A percentile compares a stretch with the other conserved stretches of the same genome.
phyloP scores from a whole-genome alignment of 1,284 basidiomycete genomes.

The Pisolithus thermaeus region DNA sequence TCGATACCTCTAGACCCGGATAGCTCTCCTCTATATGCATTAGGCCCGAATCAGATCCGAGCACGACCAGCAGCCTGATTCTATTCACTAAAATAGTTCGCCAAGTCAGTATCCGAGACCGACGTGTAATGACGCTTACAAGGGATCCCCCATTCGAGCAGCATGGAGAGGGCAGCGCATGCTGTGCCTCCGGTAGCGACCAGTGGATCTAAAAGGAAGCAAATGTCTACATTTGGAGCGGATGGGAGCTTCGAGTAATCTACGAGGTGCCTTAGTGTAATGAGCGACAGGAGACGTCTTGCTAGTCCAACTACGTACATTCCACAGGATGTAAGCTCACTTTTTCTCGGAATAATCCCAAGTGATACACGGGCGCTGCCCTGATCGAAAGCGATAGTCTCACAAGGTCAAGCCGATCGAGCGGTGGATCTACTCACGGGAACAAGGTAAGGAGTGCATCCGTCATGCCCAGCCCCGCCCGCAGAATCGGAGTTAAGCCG shows the following conservation, averaged over 20 bases:
- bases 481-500: constrained; percentile 85
- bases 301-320: constrained; percentile 44
- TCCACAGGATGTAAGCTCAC: constrained; percentile 89
- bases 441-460: constrained; percentile 80
- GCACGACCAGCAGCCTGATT: constrained; percentile 81
- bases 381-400: constrained; percentile 29
- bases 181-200: constrained; percentile 96
- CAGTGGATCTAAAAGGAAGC: constrained; percentile 85
- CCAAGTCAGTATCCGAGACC: neutral
- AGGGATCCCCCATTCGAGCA: constrained; percentile 81
- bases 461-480: constrained; percentile 93
- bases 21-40: constrained; percentile 58
- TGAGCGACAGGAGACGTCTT: neutral
- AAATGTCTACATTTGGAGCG: constrained; percentile 70
- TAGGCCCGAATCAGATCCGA: constrained; percentile 77
- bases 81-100: constrained; percentile 43
- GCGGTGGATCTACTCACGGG: constrained; percentile 47
- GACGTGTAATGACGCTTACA: constrained; percentile 34
- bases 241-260: constrained; percentile 92
- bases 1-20: constrained; percentile 74
- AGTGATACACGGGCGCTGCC: constrained; percentile 80
- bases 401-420: constrained; percentile 1
- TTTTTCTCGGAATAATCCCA: constrained; percentile 90
- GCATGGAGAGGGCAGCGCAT: constrained; percentile 78
- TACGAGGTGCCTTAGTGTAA: constrained; percentile 22